Conservation (phyloP, 345 rosid genomes). For the Populus euphratica region DNA sequence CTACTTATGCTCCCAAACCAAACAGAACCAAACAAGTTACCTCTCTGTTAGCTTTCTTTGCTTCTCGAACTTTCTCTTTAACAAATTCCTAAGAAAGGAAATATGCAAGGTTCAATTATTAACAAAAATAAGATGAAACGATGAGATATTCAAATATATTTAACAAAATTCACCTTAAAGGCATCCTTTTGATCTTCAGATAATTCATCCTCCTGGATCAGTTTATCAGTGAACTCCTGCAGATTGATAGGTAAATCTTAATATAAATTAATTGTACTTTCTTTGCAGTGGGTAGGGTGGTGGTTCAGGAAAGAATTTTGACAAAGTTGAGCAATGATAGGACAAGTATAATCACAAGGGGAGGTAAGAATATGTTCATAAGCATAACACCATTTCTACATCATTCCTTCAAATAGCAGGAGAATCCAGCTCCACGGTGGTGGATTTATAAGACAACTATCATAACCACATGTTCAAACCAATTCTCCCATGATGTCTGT, state of each 20-base stretch:
- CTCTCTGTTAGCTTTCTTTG: conserved; percentile 81
- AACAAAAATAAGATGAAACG: neutral
- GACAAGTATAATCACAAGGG: neutral
- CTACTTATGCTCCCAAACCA: neutral
- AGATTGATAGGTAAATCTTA: conserved; percentile 17
- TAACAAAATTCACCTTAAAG: conserved; percentile 52
- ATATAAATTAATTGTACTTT: neutral
- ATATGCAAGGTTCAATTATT: neutral
- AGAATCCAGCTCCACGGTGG: neutral
- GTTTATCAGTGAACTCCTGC: conserved; percentile 68
- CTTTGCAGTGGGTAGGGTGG: neutral
- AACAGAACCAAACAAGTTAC: conserved; percentile 28
- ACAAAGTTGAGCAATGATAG: neutral
- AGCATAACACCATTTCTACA: neutral
- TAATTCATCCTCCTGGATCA: conserved; percentile 59
- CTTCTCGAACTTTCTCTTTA: conserved; percentile 78
- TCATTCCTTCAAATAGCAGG: neutral
- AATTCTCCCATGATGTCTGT: neutral
- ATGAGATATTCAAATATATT: conserved; percentile 8
- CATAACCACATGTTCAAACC: neutral
- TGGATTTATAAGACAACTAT: neutral
- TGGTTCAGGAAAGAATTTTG: neutral
- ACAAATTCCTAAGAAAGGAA: conserved; percentile 58
- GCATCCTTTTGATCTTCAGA: conserved; percentile 80
- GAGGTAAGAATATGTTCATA: neutral